Evolutionary conservation across 2,329 filamentous ascomycete genomes (phyloP), one percentile per base, ranked within the genome.

Genomic region (Macrophomina phaseolina): DNA sequence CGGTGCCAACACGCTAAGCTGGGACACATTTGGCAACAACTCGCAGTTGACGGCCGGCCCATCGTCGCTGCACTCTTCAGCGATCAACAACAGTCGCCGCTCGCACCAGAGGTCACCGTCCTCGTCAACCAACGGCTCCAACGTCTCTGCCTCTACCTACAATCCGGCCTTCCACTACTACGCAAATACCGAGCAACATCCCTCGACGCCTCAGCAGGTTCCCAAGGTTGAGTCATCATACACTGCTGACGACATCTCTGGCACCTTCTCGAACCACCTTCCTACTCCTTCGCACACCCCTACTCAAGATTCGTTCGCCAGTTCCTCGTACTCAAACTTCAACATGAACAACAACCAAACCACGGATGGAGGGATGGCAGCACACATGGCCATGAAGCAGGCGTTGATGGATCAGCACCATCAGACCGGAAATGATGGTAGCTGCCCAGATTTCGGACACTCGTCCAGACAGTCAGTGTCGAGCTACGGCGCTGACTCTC

Each of bases 321-420:
- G 78, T 71, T 84, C 81, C 76, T 78, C 81, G 52, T 56, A 18
- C 28, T 76, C 78, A 1, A 75, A 78, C 12, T 74, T 81, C 23
- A 78, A 78, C 68, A 80, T 85, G 76, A 76, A 71, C 65, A 76
- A 71, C 65, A 74, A 73, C 65, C 74, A 67, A 16, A 66, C 75
- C 72, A 76, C 81, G 69, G 71, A 75, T 42, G 78, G 76, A 64
- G 58, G 56, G 14, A 80, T 81, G 72, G 80, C 82, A 11, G 82
- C 85, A n/a, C 85, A 88, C 72, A 80, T 85, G 75, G 86, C 85
- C 61, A 87, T 89, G 84, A 86, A 85, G 79, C 82, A 83, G 68
- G 84, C 84, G 67, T 80, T 85, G 67, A 82, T 88, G 79, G 86
- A 83, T 67, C 79, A 73, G 51, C 80, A 84, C 71, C 79, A 78